Evolutionary conservation across 371 early-diverging fungal species (phyloP).

Genomic region (Mucor lusitanicus): DNA sequence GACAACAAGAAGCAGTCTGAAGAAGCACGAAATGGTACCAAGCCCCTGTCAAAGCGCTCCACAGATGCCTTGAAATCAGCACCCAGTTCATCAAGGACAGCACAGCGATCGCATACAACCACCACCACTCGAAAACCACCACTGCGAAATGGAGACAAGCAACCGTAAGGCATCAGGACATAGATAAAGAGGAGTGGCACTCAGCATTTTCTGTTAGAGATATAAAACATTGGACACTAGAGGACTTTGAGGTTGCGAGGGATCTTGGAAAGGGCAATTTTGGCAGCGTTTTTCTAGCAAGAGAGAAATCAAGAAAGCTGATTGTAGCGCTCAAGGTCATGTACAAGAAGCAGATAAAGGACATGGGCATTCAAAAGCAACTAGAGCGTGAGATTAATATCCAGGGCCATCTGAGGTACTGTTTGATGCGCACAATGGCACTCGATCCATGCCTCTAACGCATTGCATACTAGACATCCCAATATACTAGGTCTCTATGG

Average conservation of each 20-base stretch:
- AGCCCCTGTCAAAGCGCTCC: background rate
- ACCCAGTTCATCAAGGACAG: background rate
- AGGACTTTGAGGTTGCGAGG: conserved; percentile 97
- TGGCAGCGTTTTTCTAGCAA: conserved; percentile 96
- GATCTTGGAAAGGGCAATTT: conserved; percentile 97
- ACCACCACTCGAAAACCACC: background rate
- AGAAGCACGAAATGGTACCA: background rate
- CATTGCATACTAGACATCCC: conserved; percentile 67
- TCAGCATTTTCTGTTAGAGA: background rate
- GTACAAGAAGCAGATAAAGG: conserved; percentile 78
- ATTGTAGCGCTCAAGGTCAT: conserved; percentile 97
- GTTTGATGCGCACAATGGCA: background rate
- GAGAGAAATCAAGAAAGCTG: conserved; percentile 87
- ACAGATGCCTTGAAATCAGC: background rate
- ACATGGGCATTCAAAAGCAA: conserved; percentile 30
- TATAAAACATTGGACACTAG: conserved; percentile 72
- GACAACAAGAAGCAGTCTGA: background rate
- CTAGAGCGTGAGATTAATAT: conserved; percentile 95
- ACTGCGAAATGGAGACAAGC: background rate
- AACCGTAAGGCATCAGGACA: background rate
- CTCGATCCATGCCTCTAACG: background rate
- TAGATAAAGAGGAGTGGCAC: background rate
- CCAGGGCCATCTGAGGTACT: conserved; percentile 85
- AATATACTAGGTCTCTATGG: conserved; percentile 96
- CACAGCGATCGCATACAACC: background rate